Evolutionary conservation across 2,329 filamentous ascomycete species (phyloP), one percentile per base, ranked within the genome.

Genomic region (Rosellinia necatrix): DNA sequence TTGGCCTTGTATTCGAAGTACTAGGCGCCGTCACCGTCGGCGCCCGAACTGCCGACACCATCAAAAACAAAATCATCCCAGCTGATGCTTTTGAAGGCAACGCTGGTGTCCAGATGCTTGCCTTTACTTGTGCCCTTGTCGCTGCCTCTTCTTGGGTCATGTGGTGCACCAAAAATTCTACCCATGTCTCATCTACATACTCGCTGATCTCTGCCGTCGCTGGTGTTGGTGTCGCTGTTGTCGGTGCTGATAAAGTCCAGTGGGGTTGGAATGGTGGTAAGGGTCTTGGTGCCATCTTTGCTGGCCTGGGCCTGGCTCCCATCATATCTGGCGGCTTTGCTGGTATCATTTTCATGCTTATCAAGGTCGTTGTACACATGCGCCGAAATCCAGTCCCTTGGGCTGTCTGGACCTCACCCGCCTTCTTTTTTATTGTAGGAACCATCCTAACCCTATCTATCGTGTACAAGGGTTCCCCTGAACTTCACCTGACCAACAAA

Each of bases 381-480:
- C 87, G 89, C 71, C 85, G 81, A 73, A 85, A 90, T 72, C 88
- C 89, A 5, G 79, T 90, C 2, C 81, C 78, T 6, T 90, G 87
- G 87, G 88, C 88, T 22, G 82, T 92, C 51, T 91, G 80, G 75
- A 87, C 82, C 48, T 86, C 87, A 1, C 89, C 89, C 8, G 84
- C 89, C 75, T 92, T 87, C 76, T 92, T 92, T 80, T 83, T 91
- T 53, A 82, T 92, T 56, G 87, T 89, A 53, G 87, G 80, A 52
- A 90, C 87, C 56, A 75, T 92, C 66, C 90, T 88, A 75, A 89
- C 88, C 0, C 79, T 92, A 4, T 90, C 87, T 38, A 85, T 92
- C 65, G 88, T 92, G 64, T 91, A 90, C 81, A 91, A 92, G 80
- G 89, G 89, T 27, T 90, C 88, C 8, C 88, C 89, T 21, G 85